Percentiles rank a stretch among this genome's conserved stretches.
These are phyloP conservation scores for Aspergillus brasiliensis DNA, from an alignment of 2,329 filamentous ascomycete genomes.

Conservation along the genomic window DNA sequence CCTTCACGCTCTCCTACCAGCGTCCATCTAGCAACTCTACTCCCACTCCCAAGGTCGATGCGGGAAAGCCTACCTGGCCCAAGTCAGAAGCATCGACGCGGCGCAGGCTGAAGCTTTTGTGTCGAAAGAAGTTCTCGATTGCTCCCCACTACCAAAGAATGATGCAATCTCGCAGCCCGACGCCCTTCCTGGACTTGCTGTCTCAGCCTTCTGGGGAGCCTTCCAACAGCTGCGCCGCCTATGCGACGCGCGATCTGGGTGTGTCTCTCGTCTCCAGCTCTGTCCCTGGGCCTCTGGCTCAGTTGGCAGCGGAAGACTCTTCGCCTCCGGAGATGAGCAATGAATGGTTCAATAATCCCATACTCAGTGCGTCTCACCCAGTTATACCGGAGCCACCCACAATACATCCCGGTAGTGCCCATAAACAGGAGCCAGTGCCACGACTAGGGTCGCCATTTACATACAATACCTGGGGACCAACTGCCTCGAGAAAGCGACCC, in stretches of 20 bases:
- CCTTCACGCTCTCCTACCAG: conserved; percentile 28
- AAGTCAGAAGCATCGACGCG: conserved; percentile 61
- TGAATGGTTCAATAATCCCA: conserved; percentile 42
- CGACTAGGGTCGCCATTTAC: conserved; percentile 53
- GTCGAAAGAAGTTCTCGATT: conserved; percentile 63
- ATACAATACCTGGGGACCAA: conserved; percentile 53
- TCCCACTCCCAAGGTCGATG: conserved; percentile 41
- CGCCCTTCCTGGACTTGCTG: conserved; percentile 53
- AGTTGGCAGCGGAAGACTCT: conserved; percentile 34
- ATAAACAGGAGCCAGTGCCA: conserved; percentile 34
- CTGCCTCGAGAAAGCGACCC: conserved; percentile 35
- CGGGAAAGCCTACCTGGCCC: conserved; percentile 53
- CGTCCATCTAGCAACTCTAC: conserved; percentile 53
- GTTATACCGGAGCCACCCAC: conserved; percentile 8
- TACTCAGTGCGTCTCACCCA: conserved; percentile 18
- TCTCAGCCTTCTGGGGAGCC: conserved; percentile 32
- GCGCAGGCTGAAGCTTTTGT: conserved; percentile 60
- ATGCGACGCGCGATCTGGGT: conserved; percentile 48
- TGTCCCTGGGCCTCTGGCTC: conserved; percentile 41
- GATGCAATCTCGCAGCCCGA: conserved; percentile 62
- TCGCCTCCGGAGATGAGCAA: conserved; percentile 25
- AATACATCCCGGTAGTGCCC: conserved; percentile 20
- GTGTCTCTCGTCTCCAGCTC: conserved; percentile 47
- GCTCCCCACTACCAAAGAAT: conserved; percentile 66
- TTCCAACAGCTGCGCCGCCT: conserved; percentile 34